Evolutionary conservation across 495 filamentous ascomycete species (phyloP).

Genomic region (Podospora didyma): DNA sequence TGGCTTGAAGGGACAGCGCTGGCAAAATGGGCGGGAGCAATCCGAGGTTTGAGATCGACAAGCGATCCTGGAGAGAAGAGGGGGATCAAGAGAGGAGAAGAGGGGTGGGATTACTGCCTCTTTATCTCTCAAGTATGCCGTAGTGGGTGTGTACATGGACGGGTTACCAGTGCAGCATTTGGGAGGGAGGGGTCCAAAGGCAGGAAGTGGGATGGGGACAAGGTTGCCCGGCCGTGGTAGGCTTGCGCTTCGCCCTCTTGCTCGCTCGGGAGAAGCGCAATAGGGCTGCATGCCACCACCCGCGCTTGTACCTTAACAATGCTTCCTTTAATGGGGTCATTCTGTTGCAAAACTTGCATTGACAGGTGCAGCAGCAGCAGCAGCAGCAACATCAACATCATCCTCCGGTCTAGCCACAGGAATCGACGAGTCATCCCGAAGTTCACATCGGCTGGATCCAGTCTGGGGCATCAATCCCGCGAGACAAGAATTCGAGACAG

Average conservation of each 20-base stretch:
- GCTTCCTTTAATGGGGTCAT: not conserved
- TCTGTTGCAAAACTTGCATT: not conserved
- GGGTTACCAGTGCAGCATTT: not conserved
- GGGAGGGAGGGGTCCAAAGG: not conserved
- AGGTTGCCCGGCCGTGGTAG: not conserved
- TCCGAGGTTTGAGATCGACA: not conserved
- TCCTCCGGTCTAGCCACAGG: no score
- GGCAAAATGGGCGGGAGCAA: not conserved
- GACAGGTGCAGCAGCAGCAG: not conserved
- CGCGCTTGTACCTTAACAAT: not conserved
- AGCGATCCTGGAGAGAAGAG: slow-evolving; percentile 2
- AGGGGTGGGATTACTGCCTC: slow-evolving; percentile 1
- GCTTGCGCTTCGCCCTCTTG: not conserved
- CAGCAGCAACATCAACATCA: no score
- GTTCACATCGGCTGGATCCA: no score
- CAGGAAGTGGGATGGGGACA: not conserved
- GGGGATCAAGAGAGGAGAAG: not conserved
- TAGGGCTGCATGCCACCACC: slow-evolving; percentile 7
- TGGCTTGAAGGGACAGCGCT: not conserved
- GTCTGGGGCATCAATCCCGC: not conserved
- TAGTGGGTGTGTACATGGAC: not conserved
- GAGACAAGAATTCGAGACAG: not conserved
- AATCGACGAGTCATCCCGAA: no score
- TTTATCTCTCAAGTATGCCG: slow-evolving; percentile 3
- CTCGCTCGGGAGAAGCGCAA: not conserved